These are phyloP conservation scores for Alternaria ethzedia DNA, from an alignment of 2,329 filamentous ascomycete species.

Conservation along the genomic window DNA sequence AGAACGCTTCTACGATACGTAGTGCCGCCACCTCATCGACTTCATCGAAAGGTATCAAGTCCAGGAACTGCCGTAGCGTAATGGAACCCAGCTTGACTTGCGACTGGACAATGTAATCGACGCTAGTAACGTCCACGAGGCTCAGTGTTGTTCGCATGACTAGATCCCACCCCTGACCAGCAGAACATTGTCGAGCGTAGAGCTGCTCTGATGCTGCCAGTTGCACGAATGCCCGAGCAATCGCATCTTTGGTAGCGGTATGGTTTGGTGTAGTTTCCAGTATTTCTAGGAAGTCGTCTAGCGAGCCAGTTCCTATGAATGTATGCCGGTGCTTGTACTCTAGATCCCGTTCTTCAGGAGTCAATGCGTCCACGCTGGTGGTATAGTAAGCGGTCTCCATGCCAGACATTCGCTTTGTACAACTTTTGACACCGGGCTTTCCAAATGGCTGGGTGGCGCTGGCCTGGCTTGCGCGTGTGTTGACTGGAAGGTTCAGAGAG, in stretches of 20 bases:
- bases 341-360: conserved; percentile 25
- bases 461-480: neutral
- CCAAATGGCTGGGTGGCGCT: neutral
- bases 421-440: neutral
- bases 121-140: conserved; percentile 14
- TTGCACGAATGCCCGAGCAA: conserved; percentile 27
- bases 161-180: conserved; percentile 28
- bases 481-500: conserved; percentile 21
- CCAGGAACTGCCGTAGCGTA: conserved; percentile 29
- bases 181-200: conserved; percentile 26
- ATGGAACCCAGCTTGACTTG: conserved; percentile 33
- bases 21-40: conserved; percentile 9
- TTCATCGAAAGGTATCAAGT: conserved; percentile 25
- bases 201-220: conserved; percentile 33
- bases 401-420: neutral
- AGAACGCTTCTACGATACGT: conserved; percentile 32
- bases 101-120: conserved; percentile 27
- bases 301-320: conserved; percentile 38
- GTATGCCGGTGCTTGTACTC: conserved; percentile 41
- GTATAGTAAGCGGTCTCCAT: neutral
- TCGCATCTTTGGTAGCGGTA: conserved; percentile 14
- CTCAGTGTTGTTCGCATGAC: conserved; percentile 25
- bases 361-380: neutral
- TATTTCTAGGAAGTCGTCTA: conserved; percentile 31
- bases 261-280: conserved; percentile 21